Conservation (phyloP, 2,329 filamentous ascomycete species). For the Epicoccum sorghinum region DNA sequence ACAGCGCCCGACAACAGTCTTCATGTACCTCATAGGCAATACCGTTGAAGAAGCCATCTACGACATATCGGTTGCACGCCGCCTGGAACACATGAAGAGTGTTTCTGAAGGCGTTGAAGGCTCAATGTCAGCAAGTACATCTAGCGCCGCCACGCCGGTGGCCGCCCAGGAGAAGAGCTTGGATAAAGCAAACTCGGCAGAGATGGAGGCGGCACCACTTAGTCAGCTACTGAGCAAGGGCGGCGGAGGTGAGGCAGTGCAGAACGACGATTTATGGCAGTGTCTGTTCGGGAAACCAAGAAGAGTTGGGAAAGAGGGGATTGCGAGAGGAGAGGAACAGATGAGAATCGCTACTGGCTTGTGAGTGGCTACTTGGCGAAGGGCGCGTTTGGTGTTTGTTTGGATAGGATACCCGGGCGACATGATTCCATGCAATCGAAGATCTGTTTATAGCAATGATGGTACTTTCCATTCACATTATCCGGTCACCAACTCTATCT, state of each 20-base stretch:
- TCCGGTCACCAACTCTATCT: no score
- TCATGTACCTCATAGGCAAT: constrained; percentile 90
- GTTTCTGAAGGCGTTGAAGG: neutral
- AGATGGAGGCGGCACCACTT: constrained; percentile 76
- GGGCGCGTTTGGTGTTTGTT: no score
- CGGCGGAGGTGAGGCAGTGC: constrained; percentile 78
- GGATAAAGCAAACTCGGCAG: constrained; percentile 83
- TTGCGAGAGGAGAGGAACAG: neutral
- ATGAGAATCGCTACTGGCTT: constrained; percentile 6
- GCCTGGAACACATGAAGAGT: constrained; percentile 75
- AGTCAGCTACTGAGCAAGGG: constrained; percentile 73
- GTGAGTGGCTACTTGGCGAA: constrained; percentile 35
- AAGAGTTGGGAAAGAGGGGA: neutral
- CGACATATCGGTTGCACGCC: constrained; percentile 78
- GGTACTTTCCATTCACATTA: no score
- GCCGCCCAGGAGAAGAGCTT: constrained; percentile 65
- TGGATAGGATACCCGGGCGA: no score
- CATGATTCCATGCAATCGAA: no score
- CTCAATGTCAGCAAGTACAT: neutral
- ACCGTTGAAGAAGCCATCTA: constrained; percentile 95
- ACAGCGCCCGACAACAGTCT: constrained; percentile 84
- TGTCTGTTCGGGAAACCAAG: constrained; percentile 76
- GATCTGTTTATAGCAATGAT: no score
- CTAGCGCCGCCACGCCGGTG: constrained; percentile 36
- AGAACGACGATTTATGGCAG: constrained; percentile 80